Evolutionary conservation across 106 monocot genomes (phyloP).

Genomic region (Apostasia shenzhenica): DNA sequence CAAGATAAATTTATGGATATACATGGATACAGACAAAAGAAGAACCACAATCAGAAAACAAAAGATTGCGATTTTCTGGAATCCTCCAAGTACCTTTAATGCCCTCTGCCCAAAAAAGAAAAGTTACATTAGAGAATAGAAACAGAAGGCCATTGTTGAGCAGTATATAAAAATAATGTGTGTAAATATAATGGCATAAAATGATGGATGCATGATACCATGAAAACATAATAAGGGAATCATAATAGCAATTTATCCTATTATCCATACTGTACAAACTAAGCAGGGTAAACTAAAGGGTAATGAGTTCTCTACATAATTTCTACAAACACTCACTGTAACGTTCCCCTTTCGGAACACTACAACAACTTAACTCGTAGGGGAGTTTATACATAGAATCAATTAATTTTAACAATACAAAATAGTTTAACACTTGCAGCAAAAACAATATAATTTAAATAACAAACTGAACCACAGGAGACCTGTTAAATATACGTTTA

Average conservation of each 20-base stretch:
- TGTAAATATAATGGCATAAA: not conserved
- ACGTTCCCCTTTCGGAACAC: too few species aligned
- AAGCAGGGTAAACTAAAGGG: too few species aligned
- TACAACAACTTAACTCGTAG: too few species aligned
- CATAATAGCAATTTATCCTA: not conserved
- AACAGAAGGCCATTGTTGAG: constrained; percentile 5
- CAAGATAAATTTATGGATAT: not conserved
- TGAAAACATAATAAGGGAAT: not conserved
- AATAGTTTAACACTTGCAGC: too few species aligned
- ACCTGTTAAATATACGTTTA: too few species aligned
- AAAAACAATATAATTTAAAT: too few species aligned
- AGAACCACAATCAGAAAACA: constrained; percentile 8
- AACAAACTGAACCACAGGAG: too few species aligned
- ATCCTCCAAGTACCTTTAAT: constrained; percentile 56
- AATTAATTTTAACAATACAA: too few species aligned
- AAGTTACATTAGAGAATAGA: constrained; percentile 4
- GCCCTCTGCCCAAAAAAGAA: constrained; percentile 60
- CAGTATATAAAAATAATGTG: not conserved
- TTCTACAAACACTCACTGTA: too few species aligned
- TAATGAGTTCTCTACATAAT: too few species aligned
- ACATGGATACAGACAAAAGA: not conserved
- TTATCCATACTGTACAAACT: too few species aligned
- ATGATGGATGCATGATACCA: not conserved
- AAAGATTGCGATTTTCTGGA: constrained; percentile 3
- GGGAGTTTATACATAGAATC: too few species aligned